Base-by-base conservation (phyloP, 257 asterid genomes). In the Agastache rugosa region DNA sequence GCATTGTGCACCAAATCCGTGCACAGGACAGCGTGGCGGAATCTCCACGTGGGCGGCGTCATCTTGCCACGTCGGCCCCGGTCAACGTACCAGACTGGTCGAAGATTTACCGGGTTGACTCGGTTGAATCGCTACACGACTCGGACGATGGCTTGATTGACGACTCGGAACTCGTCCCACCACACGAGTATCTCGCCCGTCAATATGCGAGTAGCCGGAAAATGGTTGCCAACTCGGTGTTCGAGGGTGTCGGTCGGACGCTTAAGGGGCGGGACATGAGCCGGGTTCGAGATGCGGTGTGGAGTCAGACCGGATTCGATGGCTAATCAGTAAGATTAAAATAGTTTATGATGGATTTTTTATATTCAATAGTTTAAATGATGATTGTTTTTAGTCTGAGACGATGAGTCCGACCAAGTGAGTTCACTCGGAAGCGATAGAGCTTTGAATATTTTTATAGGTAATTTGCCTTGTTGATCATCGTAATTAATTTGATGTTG, bases 221-320 rank as follows among this genome's bases (percentile, higher is more conserved):
- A 71, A 53, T 71, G 22, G 86, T 87, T 0, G 85, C 96, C 1
- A 85, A 87, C 76, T 90, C 96, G 5, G 93, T 90, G n/a, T 86
- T 88, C 1, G 97, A 84, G 39, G 97, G 97, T 5, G 91, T 88
- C 10, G 97, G 97, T 0, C 83, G 96, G 1, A 92, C 90, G 0
- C 87, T 92, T 1, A 92, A 92, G 81, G 97, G 97, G 3, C 86
- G 97, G 20, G 96, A 92, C 63, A 0, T 90, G 90, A 92, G 96
- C 53, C 89, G 97, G 63, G 97, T 92, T 20, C 85, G 97, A 6
- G 97, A 90, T 75, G 97, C 97, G 0, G 97, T 90, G 14, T 92
- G 97, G 97, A 90, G 92, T 12, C 97, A 89, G 71, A 92, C 97
- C 58, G 97, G 97, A 67, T 92, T 90, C 67, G 79, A 92, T 53